Base-by-base conservation (phyloP, 768 basidiomycete genomes). In the Lyophyllum shimeji region DNA sequence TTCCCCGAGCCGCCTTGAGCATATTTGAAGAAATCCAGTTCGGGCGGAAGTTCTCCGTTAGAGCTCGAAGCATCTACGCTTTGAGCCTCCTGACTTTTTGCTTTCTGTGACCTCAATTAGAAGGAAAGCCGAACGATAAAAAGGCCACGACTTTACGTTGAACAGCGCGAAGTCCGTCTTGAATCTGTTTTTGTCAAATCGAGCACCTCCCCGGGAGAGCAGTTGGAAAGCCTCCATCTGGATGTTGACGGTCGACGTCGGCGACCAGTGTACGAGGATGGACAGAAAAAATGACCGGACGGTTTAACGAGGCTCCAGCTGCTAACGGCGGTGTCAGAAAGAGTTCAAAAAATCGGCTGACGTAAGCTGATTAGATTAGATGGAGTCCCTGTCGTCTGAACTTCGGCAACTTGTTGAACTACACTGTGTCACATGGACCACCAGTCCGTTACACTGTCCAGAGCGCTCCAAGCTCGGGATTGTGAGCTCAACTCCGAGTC, bases 11-110 rank as follows among this genome's bases (percentile, higher is more conserved):
- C 75, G 23, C 78, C 81, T 59, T 84, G 79, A 2, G 89, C 86
- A 58, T 93, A 93, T 63, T 89, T 93, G 75, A 98, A 98, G 71
- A 96, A 95, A 69, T 98, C 93, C 7, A 98, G 80, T 64, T 90
- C 91, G 1, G 76, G 62, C 1, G 90, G 94, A 44, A 95, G 79
- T 55, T 81, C 82, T 8, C 72, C 75, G 55, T 66, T 66, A 53
- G 58, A 56, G 57, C 56, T 66, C 61, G 65, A 58, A 63, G 57
- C 61, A 33, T 54, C 50, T 64, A 55, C 53, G 44, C 57, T 51
- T 49, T 60, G 50, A 27, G 29, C 20, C 7, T 33, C 24, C 7
- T 12, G 17, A 44, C 13, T 37, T 45, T 63, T 64, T n/a, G 61
- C 37, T 45, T 65, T 60, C 66, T 66, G 40, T 40, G 40, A 43